Conservation (phyloP, 129 eudicot species). For the Silybum marianum region DNA sequence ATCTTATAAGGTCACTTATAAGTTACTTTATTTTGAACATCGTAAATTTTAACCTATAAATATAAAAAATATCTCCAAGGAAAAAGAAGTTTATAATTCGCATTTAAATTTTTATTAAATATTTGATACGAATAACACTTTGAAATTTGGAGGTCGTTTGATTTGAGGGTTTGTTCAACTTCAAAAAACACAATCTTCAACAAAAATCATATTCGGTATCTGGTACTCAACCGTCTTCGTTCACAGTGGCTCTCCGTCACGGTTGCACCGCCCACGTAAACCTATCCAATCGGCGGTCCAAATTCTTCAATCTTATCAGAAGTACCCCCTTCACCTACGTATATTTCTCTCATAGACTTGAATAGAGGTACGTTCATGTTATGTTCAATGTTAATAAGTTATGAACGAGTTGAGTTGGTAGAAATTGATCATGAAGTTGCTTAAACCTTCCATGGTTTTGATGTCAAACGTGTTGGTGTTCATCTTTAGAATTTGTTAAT, state of each 20-base stretch:
- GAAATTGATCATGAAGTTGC: neutral
- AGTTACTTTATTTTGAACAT: too few species aligned
- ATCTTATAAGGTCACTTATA: too few species aligned
- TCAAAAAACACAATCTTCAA: neutral
- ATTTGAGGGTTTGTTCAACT: neutral
- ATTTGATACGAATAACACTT: neutral
- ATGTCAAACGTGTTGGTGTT: neutral
- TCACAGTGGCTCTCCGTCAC: slow-evolving; percentile 29
- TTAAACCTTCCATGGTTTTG: neutral
- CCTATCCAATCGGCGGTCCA: slow-evolving; percentile 19
- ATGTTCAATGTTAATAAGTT: neutral
- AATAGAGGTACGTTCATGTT: slow-evolving; percentile 3
- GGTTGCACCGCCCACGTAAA: slow-evolving; percentile 35
- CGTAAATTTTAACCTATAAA: too few species aligned
- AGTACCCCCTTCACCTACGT: neutral
- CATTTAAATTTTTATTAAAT: too few species aligned
- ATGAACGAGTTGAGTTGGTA: neutral
- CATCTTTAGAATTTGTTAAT: neutral
- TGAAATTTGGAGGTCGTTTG: neutral
- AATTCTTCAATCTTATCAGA: neutral
- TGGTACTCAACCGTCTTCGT: slow-evolving; percentile 15
- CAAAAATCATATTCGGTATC: neutral
- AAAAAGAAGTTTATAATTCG: too few species aligned
- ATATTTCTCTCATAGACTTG: neutral
- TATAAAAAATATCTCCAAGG: too few species aligned